Base-by-base conservation (phyloP, 768 basidiomycete species). In the Sporobolomyces roseus region DNA sequence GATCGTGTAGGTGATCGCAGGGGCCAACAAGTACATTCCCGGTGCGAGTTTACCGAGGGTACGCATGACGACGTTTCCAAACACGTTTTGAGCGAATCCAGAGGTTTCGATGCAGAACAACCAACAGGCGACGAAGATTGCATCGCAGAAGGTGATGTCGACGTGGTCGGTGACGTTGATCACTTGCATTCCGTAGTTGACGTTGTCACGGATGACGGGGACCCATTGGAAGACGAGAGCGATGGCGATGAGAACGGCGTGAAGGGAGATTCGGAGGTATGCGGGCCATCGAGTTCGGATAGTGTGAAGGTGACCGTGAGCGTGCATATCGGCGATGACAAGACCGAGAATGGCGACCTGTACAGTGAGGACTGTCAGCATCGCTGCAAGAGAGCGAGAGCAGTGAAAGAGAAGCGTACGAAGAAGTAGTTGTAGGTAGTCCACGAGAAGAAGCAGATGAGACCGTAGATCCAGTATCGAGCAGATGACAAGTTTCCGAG, bases 61-160 rank as follows among this genome's bases (percentile, higher is more conserved):
- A 32, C 77, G 68, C 70, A 76, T 72, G 65, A 77, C 74, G 68
- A 76, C 61, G 71, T 77, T 77, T 58, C 77, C 77, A 55, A 77
- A 65, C 35, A 77, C 50, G 54, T 58, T 65, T 56, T 77, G 77
- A 19, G 70, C 66, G 63, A 74, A 13, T 30, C 71, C 68, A 29
- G 71, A 71, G 17, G 74, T 75, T 70, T 77, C 77, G 63, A 77
- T 70, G 58, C 63, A 67, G 66, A 74, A 61, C 23, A 76, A 61
- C 63, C 75, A 72, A 71, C 70, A 74, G 19, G 65, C 54, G 61
- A 69, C 74, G 35, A 77, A 75, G 65, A 76, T 53, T 50, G 73
- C 61, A 65, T 77, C 76, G 63, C 70, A 73, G 65, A 77, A 72
- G 29, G 72, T 67, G 60, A 76, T 65, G 54, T 76, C 71, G 62